phyloP scores from a whole-genome alignment of 441 rosid species.

The Gossypium lobatum region DNA sequence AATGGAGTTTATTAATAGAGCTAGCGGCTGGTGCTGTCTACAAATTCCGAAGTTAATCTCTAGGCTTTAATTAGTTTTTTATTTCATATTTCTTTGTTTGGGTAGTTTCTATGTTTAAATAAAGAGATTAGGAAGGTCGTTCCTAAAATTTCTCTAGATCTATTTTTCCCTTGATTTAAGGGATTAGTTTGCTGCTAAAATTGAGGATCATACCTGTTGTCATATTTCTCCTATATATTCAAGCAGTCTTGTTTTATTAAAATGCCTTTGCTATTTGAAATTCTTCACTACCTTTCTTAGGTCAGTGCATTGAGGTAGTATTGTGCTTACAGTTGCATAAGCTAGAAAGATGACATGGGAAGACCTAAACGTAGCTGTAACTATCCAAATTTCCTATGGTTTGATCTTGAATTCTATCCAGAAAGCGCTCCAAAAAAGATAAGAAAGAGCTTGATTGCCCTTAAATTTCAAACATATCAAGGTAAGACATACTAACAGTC shows the following conservation, averaged over 20 bases:
- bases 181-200: background rate
- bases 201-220: background rate
- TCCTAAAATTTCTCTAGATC: background rate
- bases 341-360: background rate
- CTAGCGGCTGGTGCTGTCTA: background rate
- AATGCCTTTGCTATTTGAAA: background rate
- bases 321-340: background rate
- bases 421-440: background rate
- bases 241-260: background rate
- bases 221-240: background rate
- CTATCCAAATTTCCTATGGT: background rate
- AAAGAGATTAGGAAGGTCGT: background rate
- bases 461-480: background rate
- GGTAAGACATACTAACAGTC: background rate
- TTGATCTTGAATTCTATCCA: background rate
- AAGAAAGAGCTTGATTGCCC: background rate
- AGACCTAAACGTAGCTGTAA: background rate
- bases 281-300: background rate
- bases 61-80: background rate
- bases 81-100: background rate
- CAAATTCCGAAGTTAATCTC: background rate
- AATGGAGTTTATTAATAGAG: background rate
- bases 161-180: background rate
- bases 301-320: background rate
- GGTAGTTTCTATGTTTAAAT: background rate